phyloP scores from a whole-genome alignment of 2,329 filamentous ascomycete species.

The Colletotrichum orchidophilum region DNA sequence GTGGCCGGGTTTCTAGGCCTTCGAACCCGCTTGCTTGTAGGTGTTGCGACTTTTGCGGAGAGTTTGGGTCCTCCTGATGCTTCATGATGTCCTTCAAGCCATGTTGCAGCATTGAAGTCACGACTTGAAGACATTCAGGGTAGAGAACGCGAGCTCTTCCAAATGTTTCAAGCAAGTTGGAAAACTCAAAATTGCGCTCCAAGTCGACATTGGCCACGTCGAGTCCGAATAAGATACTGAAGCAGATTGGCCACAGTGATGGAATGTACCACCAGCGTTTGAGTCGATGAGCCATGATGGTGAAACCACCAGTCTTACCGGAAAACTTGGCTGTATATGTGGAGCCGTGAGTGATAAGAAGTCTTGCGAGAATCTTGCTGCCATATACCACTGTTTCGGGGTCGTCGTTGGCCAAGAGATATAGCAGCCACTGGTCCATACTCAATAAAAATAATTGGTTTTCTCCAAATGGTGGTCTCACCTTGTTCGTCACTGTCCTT shows the following conservation, averaged over 20 bases:
- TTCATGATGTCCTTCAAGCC: constrained; percentile 78
- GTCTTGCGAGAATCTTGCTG: constrained; percentile 82
- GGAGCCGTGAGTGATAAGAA: constrained; percentile 84
- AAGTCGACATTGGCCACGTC: constrained; percentile 82
- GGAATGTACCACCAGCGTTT: constrained; percentile 90
- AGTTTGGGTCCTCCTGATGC: constrained; percentile 68
- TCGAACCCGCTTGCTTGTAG: constrained; percentile 36
- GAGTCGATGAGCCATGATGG: constrained; percentile 82
- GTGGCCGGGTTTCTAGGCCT: constrained; percentile 47
- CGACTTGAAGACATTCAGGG: constrained; percentile 81
- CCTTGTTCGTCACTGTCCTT: constrained; percentile 94
- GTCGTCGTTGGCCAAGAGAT: constrained; percentile 88
- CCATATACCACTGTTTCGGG: constrained; percentile 83
- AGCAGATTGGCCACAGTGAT: constrained; percentile 85
- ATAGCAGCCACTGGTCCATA: constrained; percentile 79
- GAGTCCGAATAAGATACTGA: constrained; percentile 86
- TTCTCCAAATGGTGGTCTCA: constrained; percentile 50
- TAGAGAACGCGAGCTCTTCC: constrained; percentile 74
- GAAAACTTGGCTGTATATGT: constrained; percentile 87
- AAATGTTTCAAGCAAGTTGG: constrained; percentile 79
- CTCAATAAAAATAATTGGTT: constrained; percentile 37
- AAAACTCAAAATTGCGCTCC: constrained; percentile 77
- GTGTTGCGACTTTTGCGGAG: constrained; percentile 46
- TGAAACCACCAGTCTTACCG: constrained; percentile 85
- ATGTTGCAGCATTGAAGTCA: constrained; percentile 87